These are phyloP conservation scores for Sporisorium graminicola DNA, from an alignment of 1,284 basidiomycete genomes.

Conservation along the genomic window DNA sequence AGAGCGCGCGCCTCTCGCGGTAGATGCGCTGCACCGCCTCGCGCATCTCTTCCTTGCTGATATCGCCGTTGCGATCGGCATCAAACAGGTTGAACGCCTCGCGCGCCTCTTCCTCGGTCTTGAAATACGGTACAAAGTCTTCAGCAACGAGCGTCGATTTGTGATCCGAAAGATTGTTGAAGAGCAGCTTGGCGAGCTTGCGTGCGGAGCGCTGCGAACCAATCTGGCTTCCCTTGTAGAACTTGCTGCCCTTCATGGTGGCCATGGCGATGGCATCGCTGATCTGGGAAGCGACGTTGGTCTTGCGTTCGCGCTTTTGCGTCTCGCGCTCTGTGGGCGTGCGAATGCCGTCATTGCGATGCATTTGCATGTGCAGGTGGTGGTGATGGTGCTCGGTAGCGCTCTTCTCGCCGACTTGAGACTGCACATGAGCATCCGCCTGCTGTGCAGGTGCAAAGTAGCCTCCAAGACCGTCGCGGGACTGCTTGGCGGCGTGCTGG, in stretches of 20 bases:
- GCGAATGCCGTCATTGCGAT: slow-evolving; percentile 20
- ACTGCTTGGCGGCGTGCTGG: slow-evolving; percentile 46
- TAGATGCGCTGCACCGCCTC: slow-evolving; percentile 86
- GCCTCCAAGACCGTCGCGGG: slow-evolving; percentile 53
- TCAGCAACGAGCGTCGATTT: slow-evolving; percentile 73
- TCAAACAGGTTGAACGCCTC: slow-evolving; percentile 82
- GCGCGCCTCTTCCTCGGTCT: slow-evolving; percentile 78
- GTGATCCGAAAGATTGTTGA: slow-evolving; percentile 72
- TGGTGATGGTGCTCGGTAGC: slow-evolving; percentile 12
- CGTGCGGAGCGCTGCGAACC: slow-evolving; percentile 78
- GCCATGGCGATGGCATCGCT: slow-evolving; percentile 64
- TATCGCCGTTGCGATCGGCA: slow-evolving; percentile 85
- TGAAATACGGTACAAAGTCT: slow-evolving; percentile 78
- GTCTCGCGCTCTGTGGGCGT: slow-evolving; percentile 34
- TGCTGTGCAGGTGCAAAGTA: slow-evolving; percentile 50
- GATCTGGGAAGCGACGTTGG: slow-evolving; percentile 59
- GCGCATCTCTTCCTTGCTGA: slow-evolving; percentile 83
- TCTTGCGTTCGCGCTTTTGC: slow-evolving; percentile 38
- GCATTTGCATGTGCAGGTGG: slow-evolving; percentile 19
- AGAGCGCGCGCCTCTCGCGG: slow-evolving; percentile 80
- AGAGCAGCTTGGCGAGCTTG: slow-evolving; percentile 80
- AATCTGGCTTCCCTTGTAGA: slow-evolving; percentile 56
- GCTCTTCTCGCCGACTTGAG: slow-evolving; percentile 15
- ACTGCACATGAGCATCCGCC: slow-evolving; percentile 8
- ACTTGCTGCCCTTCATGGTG: slow-evolving; percentile 66